Evolutionary conservation across 1,139 yeast genomes (phyloP), one percentile per base, ranked within the genome.

Genomic region (Arxiozyma telluris): DNA sequence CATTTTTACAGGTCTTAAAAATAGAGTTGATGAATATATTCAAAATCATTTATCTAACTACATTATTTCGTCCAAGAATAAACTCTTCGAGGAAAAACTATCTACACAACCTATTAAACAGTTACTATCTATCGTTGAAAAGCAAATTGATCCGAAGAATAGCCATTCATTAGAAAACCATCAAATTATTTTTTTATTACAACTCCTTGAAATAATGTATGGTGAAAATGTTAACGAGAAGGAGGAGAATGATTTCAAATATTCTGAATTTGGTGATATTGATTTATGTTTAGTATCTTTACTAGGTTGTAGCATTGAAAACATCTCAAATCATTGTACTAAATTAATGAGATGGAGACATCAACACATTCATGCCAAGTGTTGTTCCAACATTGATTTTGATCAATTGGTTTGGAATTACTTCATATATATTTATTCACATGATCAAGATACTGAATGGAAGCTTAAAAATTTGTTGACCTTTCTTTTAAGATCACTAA

Each of bases 401-500:
- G 73, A 56, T 5, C 23, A 55, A 0, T 59, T 68, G 9, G 60
- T 79, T 1, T 83, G 87, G 87, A 61, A 70, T 6, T 59, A 75
- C 2, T 71, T 83, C 8, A 75, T 72, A 54, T 54, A 62, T 0
- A 65, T 82, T 41, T 67, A 72, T 48, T 55, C 58, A 1, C 64
- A 75, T 1, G 47, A 51, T 7, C 45, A 53, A 0, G 50, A 58
- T 1, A 53, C 62, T 0, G 59, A 63, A 12, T 69, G 71, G 51
- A 62, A 68, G 39, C 77, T 75, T 56, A 69, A 77, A 15, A 76
- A 76, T 61, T 80, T 79, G 0, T 77, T 73, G 54, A 72, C 80
- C 12, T 71, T 83, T 30, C 80, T 87, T 82, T 67, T 84, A 51
- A 73, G 89, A 54, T 76, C 75, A 57, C 69, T 84, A 53, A 69